Base-by-base conservation (phyloP, 495 filamentous ascomycete species). In the Aspergillus bridgeri region DNA sequence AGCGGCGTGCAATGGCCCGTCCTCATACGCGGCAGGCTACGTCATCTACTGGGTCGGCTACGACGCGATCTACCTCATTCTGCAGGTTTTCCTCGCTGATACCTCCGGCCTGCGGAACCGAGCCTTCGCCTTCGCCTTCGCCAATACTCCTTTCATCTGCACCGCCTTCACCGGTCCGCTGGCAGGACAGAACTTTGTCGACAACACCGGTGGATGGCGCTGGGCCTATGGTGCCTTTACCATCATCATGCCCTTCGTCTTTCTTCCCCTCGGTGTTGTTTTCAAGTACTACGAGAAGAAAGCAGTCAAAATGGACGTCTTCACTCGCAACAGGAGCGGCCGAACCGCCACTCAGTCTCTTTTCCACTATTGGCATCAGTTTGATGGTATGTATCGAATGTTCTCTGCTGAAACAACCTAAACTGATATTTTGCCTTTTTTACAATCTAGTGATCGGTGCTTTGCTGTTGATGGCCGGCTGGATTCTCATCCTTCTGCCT, bases 31-130 rank as follows among this genome's bases (percentile, higher is more conserved):
- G 18, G 77, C 79, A 15, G 81, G 78, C 7, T 71, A 81, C 57
- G 76, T 83, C 17, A 72, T 87, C 51, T 85, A 83, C 64, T 78
- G 73, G 67, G 71, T 83, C 52, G 84, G 83, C 13, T 76, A 83
- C 65, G 82, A 83, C 58, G 83, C 81, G 19, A 69, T 88, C 53
- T 79, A 75, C 50, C 80, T 85, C 69, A 75, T 79, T 29, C 71
- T 86, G 23, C 73, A 77, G 38, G 72, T 88, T 61, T 87, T 89
- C 72, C 79, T 86, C 49, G 85, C 87, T 54, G 87, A 90, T 67
- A 86, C 82, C 3, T 84, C 87, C 0, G 73, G 76, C 6, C 66
- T 90, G 60, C 79, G 79, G 43, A 87, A 89, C 71, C 77, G 87
- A 69, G 80, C 75, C 8, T 71, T 88, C 43, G 79, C 85, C 52